Evolutionary conservation across 2,329 filamentous ascomycete species (phyloP).

Genomic region (Colletotrichum tabaci): DNA sequence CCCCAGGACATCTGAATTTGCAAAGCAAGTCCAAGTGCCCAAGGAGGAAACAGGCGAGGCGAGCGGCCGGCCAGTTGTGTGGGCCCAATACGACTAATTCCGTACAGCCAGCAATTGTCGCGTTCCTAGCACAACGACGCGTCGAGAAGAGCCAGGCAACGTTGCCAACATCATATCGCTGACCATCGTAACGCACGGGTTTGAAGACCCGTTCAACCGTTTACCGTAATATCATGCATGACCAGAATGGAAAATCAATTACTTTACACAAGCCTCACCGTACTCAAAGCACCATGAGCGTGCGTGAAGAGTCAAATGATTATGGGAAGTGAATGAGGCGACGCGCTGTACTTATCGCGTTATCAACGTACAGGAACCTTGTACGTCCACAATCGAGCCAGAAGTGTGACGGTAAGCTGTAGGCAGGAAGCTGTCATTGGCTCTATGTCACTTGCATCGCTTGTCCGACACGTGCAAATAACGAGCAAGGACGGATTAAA

Average conservation of each 20-base stretch:
- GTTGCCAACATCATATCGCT: no score
- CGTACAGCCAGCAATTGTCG: not conserved
- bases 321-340: not conserved
- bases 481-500: not conserved
- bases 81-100: not conserved
- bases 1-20: not conserved
- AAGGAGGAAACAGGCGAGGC: not conserved
- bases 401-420: not conserved
- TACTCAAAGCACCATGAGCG: not conserved
- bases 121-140: not conserved
- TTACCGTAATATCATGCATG: not conserved
- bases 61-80: not conserved
- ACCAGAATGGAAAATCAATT: no score
- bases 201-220: not conserved
- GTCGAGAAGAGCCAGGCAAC: not conserved
- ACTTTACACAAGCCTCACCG: no score
- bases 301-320: not conserved
- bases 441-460: not conserved
- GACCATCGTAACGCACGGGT: not conserved
- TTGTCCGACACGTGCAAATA: not conserved
- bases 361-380: not conserved
- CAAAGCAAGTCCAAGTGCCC: not conserved
- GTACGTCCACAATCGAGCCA: not conserved
- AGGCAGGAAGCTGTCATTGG: conserved; percentile 17
- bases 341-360: not conserved